Evolutionary conservation across 83 land plant species (phyloP).

Genomic region (Larix sibirica): DNA sequence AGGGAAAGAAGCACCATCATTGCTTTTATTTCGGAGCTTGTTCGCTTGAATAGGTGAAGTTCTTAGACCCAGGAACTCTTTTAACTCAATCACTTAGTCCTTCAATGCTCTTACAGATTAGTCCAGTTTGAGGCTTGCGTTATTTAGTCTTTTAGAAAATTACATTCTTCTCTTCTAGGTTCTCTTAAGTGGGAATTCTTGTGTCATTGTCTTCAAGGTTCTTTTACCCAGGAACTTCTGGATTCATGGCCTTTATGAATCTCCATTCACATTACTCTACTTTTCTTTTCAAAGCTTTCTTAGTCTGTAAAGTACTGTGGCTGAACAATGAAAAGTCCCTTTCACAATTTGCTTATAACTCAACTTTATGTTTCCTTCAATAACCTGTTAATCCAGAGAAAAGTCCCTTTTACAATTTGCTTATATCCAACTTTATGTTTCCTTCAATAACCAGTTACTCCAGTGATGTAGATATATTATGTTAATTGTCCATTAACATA

Average conservation of each 20-base stretch:
- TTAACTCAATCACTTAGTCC: background rate
- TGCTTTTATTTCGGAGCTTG: slow-evolving; percentile 46
- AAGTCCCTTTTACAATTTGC: no score
- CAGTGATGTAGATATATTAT: background rate
- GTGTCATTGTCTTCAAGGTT: background rate
- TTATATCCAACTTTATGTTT: no score
- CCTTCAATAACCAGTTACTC: background rate
- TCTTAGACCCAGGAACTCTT: background rate
- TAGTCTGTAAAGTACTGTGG: no score
- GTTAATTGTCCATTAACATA: background rate
- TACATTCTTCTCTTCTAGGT: background rate
- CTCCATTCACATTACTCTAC: background rate
- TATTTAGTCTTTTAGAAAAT: background rate
- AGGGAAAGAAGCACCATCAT: slow-evolving; percentile 31
- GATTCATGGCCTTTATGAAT: background rate
- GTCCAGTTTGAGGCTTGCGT: background rate
- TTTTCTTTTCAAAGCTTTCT: background rate
- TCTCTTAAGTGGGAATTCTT: background rate
- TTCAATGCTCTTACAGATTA: background rate
- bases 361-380: no score
- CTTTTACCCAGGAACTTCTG: background rate
- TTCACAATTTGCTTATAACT: no score
- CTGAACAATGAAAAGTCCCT: no score
- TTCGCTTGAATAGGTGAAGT: slow-evolving; percentile 46
- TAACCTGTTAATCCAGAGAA: background rate